Evolutionary conservation across 169 alveolate genomes (phyloP), one percentile per base, ranked within the genome.

Genomic region (Ichthyophthirius multifiliis): DNA sequence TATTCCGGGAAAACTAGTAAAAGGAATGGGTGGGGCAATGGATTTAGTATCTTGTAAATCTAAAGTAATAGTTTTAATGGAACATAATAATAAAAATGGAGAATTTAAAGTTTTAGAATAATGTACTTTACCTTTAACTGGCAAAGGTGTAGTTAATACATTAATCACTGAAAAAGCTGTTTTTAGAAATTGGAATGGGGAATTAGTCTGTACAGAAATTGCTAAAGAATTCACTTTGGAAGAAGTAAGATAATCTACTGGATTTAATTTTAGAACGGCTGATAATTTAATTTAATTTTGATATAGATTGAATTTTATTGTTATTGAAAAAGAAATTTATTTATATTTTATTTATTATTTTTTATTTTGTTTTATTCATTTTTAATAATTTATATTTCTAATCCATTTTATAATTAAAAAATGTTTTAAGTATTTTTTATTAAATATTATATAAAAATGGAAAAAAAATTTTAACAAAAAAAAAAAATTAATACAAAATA

Each of bases 11-110:
- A 89, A 87, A 75, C 63, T 92, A 65, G 94, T 87, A 12, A 92
- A 86, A 65, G 96, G 96, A 35, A 86, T 89, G 93, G 96, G 96
- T 65, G 94, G 94, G 18, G 94, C 96, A 15, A 92, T 92, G 96
- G 96, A 92, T 73, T 63, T 89, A 32, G 94, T 91, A 16, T 55
- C 88, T 18, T 85, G 93, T 13, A 89, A 83, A 20, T 76, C 86
- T 63, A 87, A 82, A 55, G 74, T 84, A 39, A 71, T 92, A 9
- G 91, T 89, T n/a, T 65, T 83, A 12, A 92, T 92, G 96, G 90
- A 86, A 64, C 93, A 89, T 34, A 82, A 75, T 35, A 86, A 85
- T 35, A 89, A 92, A 71, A 44, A 37, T 37, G 93, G 93, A 34
- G 88, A 71, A n/a, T 75, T 48, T 34, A 92, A 88, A 64, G 43